phyloP scores from a whole-genome alignment of 495 filamentous ascomycete genomes.

The Aspergillus taichungensis region DNA sequence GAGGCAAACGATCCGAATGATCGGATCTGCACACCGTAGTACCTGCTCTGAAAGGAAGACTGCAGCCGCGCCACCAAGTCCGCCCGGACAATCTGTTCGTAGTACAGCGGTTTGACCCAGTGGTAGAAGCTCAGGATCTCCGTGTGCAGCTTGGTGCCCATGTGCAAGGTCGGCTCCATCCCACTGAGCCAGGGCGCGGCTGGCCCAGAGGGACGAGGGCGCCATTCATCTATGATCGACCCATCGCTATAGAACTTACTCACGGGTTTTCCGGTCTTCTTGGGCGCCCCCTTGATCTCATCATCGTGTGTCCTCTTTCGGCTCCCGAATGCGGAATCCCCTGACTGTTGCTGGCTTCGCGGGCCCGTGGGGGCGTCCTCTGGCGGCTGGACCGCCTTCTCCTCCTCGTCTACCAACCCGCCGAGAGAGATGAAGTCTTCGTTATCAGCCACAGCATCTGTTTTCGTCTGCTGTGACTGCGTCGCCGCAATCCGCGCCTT shows the following conservation, averaged over 20 bases:
- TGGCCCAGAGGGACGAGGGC: conserved; percentile 26
- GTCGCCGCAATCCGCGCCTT: conserved; percentile 57
- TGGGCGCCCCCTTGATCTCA: conserved; percentile 44
- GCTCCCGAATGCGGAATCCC: conserved; percentile 34
- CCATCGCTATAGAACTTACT: conserved; percentile 36
- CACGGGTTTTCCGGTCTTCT: conserved; percentile 34
- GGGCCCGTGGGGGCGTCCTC: conserved; percentile 30
- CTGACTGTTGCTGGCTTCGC: conserved; percentile 12
- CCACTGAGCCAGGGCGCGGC: conserved; percentile 54
- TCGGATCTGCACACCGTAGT: conserved; percentile 49
- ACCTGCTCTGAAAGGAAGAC: conserved; percentile 39
- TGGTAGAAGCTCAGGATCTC: conserved; percentile 83
- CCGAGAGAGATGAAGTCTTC: conserved; percentile 82
- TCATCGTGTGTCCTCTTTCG: conserved; percentile 68
- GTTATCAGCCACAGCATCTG: conserved; percentile 49
- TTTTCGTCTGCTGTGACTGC: conserved; percentile 27
- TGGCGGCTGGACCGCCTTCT: conserved; percentile 18
- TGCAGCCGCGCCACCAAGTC: conserved; percentile 61
- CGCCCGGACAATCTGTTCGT: conserved; percentile 64
- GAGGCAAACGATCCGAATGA: conserved; percentile 89
- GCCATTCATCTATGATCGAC: conserved; percentile 51
- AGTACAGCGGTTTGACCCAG: conserved; percentile 65
- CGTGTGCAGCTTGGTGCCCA: conserved; percentile 57
- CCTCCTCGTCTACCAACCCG: conserved; percentile 42
- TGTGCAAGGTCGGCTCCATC: conserved; percentile 20